Evolutionary conservation across 352 stramenopile genomes (phyloP).

Genomic region (Globisporangium orthogonon): DNA sequence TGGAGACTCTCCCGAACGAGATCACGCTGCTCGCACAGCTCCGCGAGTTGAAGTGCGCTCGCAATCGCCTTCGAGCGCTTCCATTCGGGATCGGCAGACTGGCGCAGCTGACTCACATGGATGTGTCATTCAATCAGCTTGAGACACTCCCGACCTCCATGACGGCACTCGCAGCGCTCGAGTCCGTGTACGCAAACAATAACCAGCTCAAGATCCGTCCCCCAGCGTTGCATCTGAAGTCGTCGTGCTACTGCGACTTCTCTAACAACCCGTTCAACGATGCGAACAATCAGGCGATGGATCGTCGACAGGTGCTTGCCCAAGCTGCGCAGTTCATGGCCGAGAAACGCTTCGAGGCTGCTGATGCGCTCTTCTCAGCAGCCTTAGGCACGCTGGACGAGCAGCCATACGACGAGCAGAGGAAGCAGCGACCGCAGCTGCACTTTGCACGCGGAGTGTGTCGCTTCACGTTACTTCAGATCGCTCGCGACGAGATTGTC

Average conservation of each 20-base stretch:
- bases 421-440: slow-evolving; percentile 19
- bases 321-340: slow-evolving; percentile 27
- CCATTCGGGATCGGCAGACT: slow-evolving; percentile 32
- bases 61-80: slow-evolving; percentile 28
- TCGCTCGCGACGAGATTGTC: slow-evolving; percentile 12
- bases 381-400: slow-evolving; percentile 18
- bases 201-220: slow-evolving; percentile 33
- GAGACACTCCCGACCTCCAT: slow-evolving; percentile 43
- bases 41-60: slow-evolving; percentile 28
- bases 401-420: slow-evolving; percentile 14
- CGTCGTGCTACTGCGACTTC: slow-evolving; percentile 37
- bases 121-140: slow-evolving; percentile 44
- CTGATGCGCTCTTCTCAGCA: slow-evolving; percentile 23
- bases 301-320: slow-evolving; percentile 3
- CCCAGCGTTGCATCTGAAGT: slow-evolving; percentile 16
- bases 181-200: slow-evolving; percentile 34
- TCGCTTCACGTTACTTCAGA: slow-evolving; percentile 36
- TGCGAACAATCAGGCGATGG: neutral
- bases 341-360: slow-evolving; percentile 16
- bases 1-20: slow-evolving; percentile 33
- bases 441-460: slow-evolving; percentile 36
- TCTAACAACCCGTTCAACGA: slow-evolving; percentile 61
- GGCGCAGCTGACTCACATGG: slow-evolving; percentile 24
- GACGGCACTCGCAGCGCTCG: slow-evolving; percentile 27
- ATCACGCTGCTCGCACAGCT: slow-evolving; percentile 27